Conservation (phyloP, 352 stramenopile species). For the Thalassiosira allenii region DNA sequence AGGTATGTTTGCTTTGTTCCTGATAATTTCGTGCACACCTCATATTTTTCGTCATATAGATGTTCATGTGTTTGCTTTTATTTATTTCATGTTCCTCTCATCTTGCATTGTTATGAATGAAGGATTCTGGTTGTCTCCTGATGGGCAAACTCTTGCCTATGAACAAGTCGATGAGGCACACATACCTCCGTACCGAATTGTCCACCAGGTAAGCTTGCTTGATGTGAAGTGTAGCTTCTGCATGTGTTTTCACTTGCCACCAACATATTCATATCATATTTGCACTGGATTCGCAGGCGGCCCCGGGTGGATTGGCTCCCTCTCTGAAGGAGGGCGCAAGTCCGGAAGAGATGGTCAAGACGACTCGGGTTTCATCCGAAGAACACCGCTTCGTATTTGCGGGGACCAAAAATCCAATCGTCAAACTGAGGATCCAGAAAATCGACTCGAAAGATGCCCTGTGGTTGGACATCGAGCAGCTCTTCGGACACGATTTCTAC, state of each 20-base stretch:
- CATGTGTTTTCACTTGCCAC: too few species aligned
- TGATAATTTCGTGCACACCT: too few species aligned
- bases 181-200: conserved; percentile 94
- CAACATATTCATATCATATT: too few species aligned
- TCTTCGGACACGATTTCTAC: conserved; percentile 22
- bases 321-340: conserved; percentile 87
- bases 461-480: conserved; percentile 9
- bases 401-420: conserved; percentile 91
- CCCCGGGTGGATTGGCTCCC: conserved; percentile 74
- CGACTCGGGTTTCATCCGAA: conserved; percentile 63
- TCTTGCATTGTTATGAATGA: too few species aligned
- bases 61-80: too few species aligned
- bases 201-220: too few species aligned
- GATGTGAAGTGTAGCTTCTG: too few species aligned
- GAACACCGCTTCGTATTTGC: conserved; percentile 93
- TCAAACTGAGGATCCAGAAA: conserved; percentile 82
- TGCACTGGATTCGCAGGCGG: too few species aligned
- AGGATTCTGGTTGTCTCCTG: conserved; percentile 95
- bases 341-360: conserved; percentile 35
- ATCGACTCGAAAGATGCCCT: conserved; percentile 35
- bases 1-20: too few species aligned
- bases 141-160: conserved; percentile 90
- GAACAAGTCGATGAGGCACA: conserved; percentile 92
- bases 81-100: too few species aligned
- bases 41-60: too few species aligned